Conservation (phyloP, 345 rosid genomes). For the thale cress (Arabidopsis thaliana) region TAIR10.1 NC_003070.9:9855501-9856000, state of each 20-base stretch:
- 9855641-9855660: slow-evolving; percentile 67
- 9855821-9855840: slow-evolving; percentile 16
- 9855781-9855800: slow-evolving; percentile 14
- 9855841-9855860: slow-evolving; percentile 48
- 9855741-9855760: slow-evolving; percentile 69
- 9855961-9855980: slow-evolving; percentile 67
- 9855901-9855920: slow-evolving; percentile 59
- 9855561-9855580: slow-evolving; percentile 95
- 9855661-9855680: not conserved
- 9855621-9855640: slow-evolving; percentile 88
- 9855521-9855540: not conserved
- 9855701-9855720: slow-evolving; percentile 13
- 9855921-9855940: slow-evolving; percentile 70
- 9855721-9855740: slow-evolving; percentile 57
- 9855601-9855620: slow-evolving; percentile 85
- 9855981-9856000: slow-evolving; percentile 15
- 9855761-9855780: slow-evolving; percentile 66
- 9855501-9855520: not conserved
- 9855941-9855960: slow-evolving; percentile 85
- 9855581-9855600: slow-evolving; percentile 89
- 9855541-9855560: slow-evolving; percentile 33
- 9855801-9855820: slow-evolving; percentile 9
- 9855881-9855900: slow-evolving; percentile 58
- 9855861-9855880: slow-evolving; percentile 50
- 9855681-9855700: slow-evolving; percentile 11